Conservation (phyloP, 352 stramenopile species). For the Pythium pectinolyticum region DNA sequence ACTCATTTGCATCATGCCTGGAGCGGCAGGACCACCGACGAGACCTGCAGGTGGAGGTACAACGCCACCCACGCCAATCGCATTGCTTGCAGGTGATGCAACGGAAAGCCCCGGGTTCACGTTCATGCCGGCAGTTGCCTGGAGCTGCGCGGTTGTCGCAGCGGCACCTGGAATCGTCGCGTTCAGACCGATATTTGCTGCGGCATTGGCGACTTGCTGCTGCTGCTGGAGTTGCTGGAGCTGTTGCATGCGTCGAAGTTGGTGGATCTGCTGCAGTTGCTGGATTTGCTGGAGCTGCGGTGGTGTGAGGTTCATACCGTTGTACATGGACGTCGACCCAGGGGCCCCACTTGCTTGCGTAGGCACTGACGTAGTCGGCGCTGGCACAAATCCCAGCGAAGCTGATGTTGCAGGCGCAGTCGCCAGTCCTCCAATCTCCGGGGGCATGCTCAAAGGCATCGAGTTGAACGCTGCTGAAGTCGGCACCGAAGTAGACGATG, state of each 20-base stretch:
- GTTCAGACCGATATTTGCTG: conserved; percentile 32
- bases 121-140: conserved; percentile 16
- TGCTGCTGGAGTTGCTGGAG: conserved; percentile 73
- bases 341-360: conserved; percentile 43
- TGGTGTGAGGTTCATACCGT: conserved; percentile 75
- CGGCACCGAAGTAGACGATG: conserved; percentile 13
- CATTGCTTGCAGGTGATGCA: not conserved
- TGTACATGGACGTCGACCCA: conserved; percentile 60
- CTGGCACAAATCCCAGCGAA: conserved; percentile 42
- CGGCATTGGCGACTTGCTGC: conserved; percentile 45
- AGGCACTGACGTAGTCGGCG: conserved; percentile 40
- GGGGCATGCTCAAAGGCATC: conserved; percentile 71
- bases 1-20: conserved; percentile 71
- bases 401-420: conserved; percentile 29
- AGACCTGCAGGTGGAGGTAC: conserved; percentile 21
- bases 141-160: conserved; percentile 33
- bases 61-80: not conserved
- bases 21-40: conserved; percentile 9
- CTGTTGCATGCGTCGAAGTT: conserved; percentile 74
- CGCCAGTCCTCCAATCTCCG: conserved; percentile 52
- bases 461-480: conserved; percentile 44
- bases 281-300: conserved; percentile 84
- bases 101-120: not conserved
- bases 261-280: conserved; percentile 86
- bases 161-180: conserved; percentile 32